These are phyloP conservation scores for Fomitopsis palustris DNA, from an alignment of 1,284 basidiomycete species.

Conservation along the genomic window DNA sequence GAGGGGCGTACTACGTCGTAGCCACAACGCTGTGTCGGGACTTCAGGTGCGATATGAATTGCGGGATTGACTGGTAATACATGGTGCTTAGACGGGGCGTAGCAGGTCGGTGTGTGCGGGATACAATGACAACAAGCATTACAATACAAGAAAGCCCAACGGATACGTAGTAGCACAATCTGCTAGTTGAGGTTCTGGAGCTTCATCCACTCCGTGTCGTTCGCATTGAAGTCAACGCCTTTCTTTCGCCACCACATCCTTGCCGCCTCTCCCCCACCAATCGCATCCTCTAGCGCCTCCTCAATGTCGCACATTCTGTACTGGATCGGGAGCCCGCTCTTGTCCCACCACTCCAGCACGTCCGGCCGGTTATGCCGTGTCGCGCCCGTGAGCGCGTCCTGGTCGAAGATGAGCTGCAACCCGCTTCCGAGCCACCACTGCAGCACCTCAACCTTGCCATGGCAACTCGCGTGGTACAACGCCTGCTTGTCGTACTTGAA, in stretches of 20 bases:
- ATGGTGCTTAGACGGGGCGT: neutral
- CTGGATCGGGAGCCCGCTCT: conserved; percentile 68
- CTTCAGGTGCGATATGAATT: neutral
- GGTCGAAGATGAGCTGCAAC: conserved; percentile 72
- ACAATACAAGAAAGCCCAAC: neutral
- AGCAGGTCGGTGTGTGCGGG: neutral
- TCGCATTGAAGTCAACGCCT: conserved; percentile 75
- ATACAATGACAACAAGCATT: neutral
- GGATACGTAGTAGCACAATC: neutral
- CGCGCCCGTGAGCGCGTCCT: conserved; percentile 72
- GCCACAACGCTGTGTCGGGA: no score
- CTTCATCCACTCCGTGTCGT: conserved; percentile 82
- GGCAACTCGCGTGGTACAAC: conserved; percentile 70
- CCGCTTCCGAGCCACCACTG: conserved; percentile 82
- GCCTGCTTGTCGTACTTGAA: conserved; percentile 74
- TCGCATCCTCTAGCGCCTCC: conserved; percentile 81
- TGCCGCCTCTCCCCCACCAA: conserved; percentile 67
- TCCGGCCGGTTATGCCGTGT: conserved; percentile 78
- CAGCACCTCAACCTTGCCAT: conserved; percentile 76
- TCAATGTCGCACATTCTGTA: conserved; percentile 85
- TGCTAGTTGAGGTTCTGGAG: conserved; percentile 59
- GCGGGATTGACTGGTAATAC: neutral
- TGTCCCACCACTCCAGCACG: conserved; percentile 83
- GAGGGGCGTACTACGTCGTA: no score
- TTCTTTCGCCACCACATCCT: conserved; percentile 75